These are phyloP conservation scores for Cocos nucifera DNA, from an alignment of 176 grass and related monocot genomes.

Conservation along the genomic window DNA sequence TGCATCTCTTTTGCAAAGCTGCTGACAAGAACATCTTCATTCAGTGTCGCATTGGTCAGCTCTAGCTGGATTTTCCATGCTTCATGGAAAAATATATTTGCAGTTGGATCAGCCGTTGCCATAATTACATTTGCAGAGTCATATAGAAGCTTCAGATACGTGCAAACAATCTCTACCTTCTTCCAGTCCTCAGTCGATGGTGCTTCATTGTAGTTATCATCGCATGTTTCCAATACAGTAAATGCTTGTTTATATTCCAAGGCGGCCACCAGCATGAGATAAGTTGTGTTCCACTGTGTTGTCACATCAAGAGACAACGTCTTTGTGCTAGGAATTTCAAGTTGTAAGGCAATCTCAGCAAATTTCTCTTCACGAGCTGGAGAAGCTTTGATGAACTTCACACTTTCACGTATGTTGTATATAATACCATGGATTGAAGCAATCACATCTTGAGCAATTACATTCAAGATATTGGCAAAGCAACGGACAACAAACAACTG, in stretches of 20 bases:
- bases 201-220: constrained; percentile 81
- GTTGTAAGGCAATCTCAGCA: constrained; percentile 62
- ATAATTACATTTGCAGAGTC: constrained; percentile 68
- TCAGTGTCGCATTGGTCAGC: constrained; percentile 38
- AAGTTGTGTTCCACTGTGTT: constrained; percentile 87
- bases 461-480: constrained; percentile 60
- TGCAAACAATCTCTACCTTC: constrained; percentile 57
- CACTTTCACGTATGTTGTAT: constrained; percentile 81
- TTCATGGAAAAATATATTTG: constrained; percentile 82
- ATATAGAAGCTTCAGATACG: constrained; percentile 53
- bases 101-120: constrained; percentile 54
- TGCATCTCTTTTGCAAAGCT: constrained; percentile 71
- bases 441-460: constrained; percentile 69
- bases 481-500: constrained; percentile 89
- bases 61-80: constrained; percentile 83
- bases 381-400: constrained; percentile 87
- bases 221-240: constrained; percentile 51
- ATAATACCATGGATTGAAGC: constrained; percentile 80
- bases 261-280: constrained; percentile 74
- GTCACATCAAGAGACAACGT: constrained; percentile 71
- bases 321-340: constrained; percentile 59
- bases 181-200: constrained; percentile 74
- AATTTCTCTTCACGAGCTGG: constrained; percentile 54
- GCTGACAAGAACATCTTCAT: constrained; percentile 46
- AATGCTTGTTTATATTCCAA: constrained; percentile 80